These are phyloP conservation scores for Talaromyces ruber DNA, from an alignment of 495 filamentous ascomycete genomes.

Conservation along the genomic window DNA sequence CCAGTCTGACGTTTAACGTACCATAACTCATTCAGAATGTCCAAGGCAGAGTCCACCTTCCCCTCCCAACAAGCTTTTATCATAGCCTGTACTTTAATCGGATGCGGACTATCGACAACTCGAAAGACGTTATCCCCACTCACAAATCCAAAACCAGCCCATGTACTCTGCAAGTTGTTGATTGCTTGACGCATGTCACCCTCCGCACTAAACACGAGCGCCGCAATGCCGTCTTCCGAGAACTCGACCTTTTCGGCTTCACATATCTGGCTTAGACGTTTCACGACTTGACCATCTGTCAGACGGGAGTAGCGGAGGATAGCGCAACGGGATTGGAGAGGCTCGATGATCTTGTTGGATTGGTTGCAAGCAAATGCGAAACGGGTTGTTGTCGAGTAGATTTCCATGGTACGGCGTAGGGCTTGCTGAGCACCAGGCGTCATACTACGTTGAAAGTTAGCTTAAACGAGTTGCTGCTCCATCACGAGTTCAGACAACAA, in stretches of 20 bases:
- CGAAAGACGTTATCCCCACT: conserved; percentile 97
- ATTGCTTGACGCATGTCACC: conserved; percentile 99
- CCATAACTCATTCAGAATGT: conserved; percentile 88
- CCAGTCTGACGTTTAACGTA: conserved; percentile 14
- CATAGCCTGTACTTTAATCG: conserved; percentile 97
- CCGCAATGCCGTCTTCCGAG: conserved; percentile 89
- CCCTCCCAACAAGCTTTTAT: conserved; percentile 93
- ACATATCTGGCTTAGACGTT: conserved; percentile 83
- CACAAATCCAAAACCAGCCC: conserved; percentile 94
- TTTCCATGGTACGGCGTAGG: conserved; percentile 95
- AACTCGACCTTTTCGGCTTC: conserved; percentile 80
- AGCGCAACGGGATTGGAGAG: conserved; percentile 89
- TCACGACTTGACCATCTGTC: conserved; percentile 87
- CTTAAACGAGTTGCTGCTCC: too few species aligned
- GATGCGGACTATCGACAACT: conserved; percentile 94
- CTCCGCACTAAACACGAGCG: conserved; percentile 92
- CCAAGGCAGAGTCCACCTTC: conserved; percentile 78
- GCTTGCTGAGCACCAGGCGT: conserved; percentile 95
- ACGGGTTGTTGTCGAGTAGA: conserved; percentile 91
- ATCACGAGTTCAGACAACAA: too few species aligned
- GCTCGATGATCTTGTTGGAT: conserved; percentile 99
- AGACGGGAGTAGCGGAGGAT: conserved; percentile 91
- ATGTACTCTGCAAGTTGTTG: conserved; percentile 95
- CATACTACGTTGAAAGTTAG: conserved; percentile 62
- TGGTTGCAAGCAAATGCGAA: conserved; percentile 99